Percentiles rank a stretch among this genome's conserved stretches.
Evolutionary conservation across 306 rosid species (phyloP).

Genomic region (Rosa rugosa): DNA sequence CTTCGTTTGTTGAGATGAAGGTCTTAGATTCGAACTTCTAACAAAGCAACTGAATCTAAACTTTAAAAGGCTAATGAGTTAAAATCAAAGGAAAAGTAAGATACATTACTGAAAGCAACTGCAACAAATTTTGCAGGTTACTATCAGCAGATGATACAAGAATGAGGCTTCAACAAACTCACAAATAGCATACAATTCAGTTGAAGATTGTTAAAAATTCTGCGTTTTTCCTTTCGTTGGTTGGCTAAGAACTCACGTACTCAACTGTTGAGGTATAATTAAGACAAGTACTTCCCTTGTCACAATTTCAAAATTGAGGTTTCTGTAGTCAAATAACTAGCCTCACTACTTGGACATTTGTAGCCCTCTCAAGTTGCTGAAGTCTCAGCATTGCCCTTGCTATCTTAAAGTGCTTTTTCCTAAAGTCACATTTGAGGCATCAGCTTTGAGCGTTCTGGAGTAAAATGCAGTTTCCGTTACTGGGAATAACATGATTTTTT

Average conservation of each 20-base stretch:
- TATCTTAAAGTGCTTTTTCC: background rate
- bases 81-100: too few species aligned
- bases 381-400: background rate
- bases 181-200: background rate
- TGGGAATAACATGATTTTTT: background rate
- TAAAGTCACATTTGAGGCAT: background rate
- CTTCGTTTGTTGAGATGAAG: too few species aligned
- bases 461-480: background rate
- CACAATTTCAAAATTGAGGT: conserved; percentile 10
- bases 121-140: background rate
- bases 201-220: background rate
- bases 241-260: background rate
- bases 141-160: background rate
- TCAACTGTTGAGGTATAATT: background rate
- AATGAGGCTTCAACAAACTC: background rate
- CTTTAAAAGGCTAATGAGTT: too few species aligned
- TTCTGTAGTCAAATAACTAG: background rate
- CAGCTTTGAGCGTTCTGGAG: background rate
- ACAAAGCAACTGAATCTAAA: too few species aligned
- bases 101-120: background rate
- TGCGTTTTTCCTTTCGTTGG: background rate
- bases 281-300: background rate
- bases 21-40: too few species aligned
- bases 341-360: background rate
- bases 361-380: background rate